Evolutionary conservation across 352 stramenopile genomes (phyloP), one percentile per base, ranked within the genome.

Genomic region (Phytophthora pini): DNA sequence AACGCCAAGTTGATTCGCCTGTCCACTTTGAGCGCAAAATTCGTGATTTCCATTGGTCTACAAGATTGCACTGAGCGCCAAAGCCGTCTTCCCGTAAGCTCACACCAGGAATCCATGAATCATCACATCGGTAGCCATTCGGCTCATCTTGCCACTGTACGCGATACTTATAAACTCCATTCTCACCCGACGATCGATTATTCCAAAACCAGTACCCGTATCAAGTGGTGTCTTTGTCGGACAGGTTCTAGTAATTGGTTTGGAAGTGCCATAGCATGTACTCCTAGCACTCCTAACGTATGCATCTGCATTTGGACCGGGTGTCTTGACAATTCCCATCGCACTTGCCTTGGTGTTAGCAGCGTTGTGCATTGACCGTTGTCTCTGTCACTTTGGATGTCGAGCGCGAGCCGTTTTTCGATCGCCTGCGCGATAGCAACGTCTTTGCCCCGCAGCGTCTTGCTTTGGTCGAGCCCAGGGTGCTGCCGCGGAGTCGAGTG

Each of bases 401-500:
- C 17, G 17, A 20, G 17, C 17, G 17, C 17, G 8, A 39, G 32
- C 32, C 3, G 2, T 9, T 39, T 5, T 39, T 39, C 32, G 3
- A 10, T 15, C 8, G 0, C 7, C 4, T 39, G 8, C 7, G 32
- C 5, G n/a, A 32, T 31, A 31, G 31, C 44, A 34, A 0, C 44
- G 9, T 20, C 15, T 50, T 50, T 15, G 44, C 12, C 48, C 48
- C 48, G 48, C 48, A 55, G 48, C 31, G 31, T 44, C 48, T 31
- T n/a, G 48, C 48, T 31, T 55, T 55, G 48, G 31, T 55, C 48
- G n/a, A 55, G 48, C 48, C 31, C 32, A 34, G 17, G 47, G 10
- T 36, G 31, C 47, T 15, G 17, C 10, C 44, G 13, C 22, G 22
- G 7, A 34, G 11, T 8, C 44, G 10, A 10, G 20, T 22, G 26